Base-by-base conservation (phyloP, 768 basidiomycete genomes). In the Rhizopogon vinicolor region DNA sequence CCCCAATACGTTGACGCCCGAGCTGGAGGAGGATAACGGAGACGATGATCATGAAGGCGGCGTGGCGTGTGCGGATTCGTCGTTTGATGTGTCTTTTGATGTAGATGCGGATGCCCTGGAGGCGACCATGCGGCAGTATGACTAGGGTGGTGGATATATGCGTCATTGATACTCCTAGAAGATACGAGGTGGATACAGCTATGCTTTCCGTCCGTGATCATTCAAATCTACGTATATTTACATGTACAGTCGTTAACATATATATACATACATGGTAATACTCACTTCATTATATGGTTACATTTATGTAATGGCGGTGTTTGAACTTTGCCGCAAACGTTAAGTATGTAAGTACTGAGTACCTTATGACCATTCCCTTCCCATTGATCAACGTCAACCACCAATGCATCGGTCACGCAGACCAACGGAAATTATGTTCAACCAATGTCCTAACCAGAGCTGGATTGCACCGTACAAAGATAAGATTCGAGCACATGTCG, bases 21-120 rank as follows among this genome's bases (percentile, higher is more conserved):
- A 37, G 22, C 19, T 53, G 40, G 39, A 22, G 18, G 22, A 39
- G 31, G 41, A 43, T 31, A 14, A 54, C 8, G 51, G 25, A 9
- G n/a, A 54, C 7, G 55, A 35, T 31, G 42, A 28, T 31, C 59
- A 31, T 49, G 48, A 41, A 18, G 37, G 48, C 2, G 41, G 54
- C 14, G 8, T 41, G 28, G 28, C 33, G 12, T 49, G 33, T 44
- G 58, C 64, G 4, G 69, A 71, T 33, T 69, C 69, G 22, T 69
- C 68, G 0, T 69, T 69, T 39, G 68, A 71, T 37, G 39, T 69
- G 14, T 69, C 68, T 10, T 71, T 69, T 51, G 68, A 61, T 28
- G 10, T 69, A 58, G 68, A 69, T 39, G 53, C 50, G 2, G 68
- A 69, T 28, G 60, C 58, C 1, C 52, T 71, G n/a, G 68, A 69